phyloP scores from a whole-genome alignment of 108 stramenopile species.

The Epithemia pelagica region DNA sequence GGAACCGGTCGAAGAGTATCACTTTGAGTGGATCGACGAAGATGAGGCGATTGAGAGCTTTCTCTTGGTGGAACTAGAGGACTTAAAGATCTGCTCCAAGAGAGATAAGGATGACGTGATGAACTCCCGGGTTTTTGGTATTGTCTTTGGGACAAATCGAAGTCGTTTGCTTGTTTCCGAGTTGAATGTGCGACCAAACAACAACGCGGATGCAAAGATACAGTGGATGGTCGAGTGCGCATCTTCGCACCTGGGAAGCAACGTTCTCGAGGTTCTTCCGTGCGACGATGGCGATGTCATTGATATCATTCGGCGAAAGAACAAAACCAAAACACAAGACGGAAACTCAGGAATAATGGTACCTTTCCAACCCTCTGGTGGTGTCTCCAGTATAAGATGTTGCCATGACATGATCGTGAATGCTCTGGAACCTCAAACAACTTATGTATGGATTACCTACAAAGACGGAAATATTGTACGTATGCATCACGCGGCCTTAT shows the following conservation, averaged over 20 bases:
- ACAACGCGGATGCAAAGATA: background rate
- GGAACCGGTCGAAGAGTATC: background rate
- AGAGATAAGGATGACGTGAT: background rate
- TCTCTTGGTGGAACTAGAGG: background rate
- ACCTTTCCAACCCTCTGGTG: background rate
- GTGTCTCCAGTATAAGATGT: background rate
- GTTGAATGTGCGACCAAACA: background rate
- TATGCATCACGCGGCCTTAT: slow-evolving; percentile 62
- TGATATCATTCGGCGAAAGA: background rate
- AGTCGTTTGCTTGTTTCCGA: background rate
- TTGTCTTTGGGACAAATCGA: background rate
- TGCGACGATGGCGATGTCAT: background rate
- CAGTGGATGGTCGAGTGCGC: background rate
- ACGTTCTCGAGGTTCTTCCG: background rate
- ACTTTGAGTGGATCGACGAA: background rate
- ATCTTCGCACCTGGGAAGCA: background rate
- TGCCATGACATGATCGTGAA: background rate
- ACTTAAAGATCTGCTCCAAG: background rate
- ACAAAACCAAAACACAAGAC: background rate
- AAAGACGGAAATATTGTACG: slow-evolving; percentile 62
- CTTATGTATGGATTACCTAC: slow-evolving; percentile 63
- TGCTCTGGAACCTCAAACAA: background rate
- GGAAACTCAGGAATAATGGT: background rate
- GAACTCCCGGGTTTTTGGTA: background rate
- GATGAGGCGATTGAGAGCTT: background rate